Conservation (phyloP, 495 filamentous ascomycete species). For the Hypoxylon trugodes region DNA sequence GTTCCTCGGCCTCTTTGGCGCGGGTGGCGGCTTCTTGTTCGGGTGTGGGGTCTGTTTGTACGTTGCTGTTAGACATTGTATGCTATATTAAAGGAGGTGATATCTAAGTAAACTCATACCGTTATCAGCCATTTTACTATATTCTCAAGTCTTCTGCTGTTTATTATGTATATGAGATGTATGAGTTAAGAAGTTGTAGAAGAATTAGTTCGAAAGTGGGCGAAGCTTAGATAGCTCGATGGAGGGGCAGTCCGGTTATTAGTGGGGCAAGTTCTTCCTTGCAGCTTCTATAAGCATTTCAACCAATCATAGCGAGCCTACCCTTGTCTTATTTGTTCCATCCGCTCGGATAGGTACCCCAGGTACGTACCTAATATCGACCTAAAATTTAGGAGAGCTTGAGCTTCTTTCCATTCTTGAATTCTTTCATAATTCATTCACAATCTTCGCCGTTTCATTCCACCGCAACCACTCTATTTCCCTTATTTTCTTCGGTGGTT, state of each 20-base stretch:
- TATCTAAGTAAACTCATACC: neutral
- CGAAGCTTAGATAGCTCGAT: constrained; percentile 24
- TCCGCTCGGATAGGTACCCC: too few relatives aligned
- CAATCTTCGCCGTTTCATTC: neutral
- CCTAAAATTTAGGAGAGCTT: neutral
- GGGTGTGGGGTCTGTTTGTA: constrained; percentile 57
- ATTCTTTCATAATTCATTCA: too few relatives aligned
- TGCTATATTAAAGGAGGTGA: neutral
- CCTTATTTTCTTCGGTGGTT: neutral
- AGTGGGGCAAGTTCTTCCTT: constrained; percentile 23
- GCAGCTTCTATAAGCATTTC: neutral
- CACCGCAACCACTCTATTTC: neutral
- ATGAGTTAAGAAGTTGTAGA: constrained; percentile 9
- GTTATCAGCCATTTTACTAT: constrained; percentile 26
- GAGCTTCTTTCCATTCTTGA: neutral
- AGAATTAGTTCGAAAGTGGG: neutral
- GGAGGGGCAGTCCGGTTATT: constrained; percentile 32
- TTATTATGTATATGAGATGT: neutral
- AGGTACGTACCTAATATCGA: neutral
- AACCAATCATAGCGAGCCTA: constrained; percentile 16
- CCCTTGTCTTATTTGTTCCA: too few relatives aligned
- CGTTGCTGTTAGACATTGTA: constrained; percentile 32
- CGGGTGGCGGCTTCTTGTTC: constrained; percentile 74
- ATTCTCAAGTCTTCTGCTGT: neutral
- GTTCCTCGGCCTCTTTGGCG: constrained; percentile 83